These are phyloP conservation scores for Eleusine indica DNA, from an alignment of 176 grass and related monocot genomes.

Conservation along the genomic window DNA sequence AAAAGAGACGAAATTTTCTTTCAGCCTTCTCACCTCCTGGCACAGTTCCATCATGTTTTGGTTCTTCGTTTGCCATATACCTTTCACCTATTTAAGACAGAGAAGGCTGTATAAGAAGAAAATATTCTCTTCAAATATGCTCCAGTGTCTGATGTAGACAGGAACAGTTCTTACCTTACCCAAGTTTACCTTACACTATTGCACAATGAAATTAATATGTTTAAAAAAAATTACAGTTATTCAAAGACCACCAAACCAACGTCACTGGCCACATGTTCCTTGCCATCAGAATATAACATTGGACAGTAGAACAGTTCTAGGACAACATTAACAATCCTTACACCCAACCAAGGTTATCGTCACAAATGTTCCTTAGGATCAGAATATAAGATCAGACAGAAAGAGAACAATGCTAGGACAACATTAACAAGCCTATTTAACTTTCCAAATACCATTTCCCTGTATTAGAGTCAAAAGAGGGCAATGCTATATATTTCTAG, in stretches of 20 bases:
- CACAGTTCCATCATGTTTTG: constrained; percentile 59
- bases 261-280: not conserved
- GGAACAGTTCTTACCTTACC: constrained; percentile 10
- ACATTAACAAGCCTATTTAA: not conserved
- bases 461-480: not conserved
- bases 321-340: not conserved
- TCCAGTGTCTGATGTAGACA: not conserved
- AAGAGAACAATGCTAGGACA: not conserved
- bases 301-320: not conserved
- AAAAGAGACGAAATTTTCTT: constrained; percentile 53
- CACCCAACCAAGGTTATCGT: not conserved
- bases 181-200: not conserved
- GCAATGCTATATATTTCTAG: not conserved
- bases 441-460: not conserved
- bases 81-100: constrained; percentile 50
- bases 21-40: constrained; percentile 59
- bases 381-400: constrained; percentile 12
- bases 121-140: not conserved
- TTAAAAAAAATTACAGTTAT: constrained; percentile 16
- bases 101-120: not conserved
- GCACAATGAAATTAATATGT: not conserved
- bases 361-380: constrained; percentile 5
- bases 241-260: constrained; percentile 2
- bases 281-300: constrained; percentile 30
- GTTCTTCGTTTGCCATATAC: constrained; percentile 56